phyloP scores from a whole-genome alignment of 75 land plant genomes.

The Adiantum capillusveneris region DNA sequence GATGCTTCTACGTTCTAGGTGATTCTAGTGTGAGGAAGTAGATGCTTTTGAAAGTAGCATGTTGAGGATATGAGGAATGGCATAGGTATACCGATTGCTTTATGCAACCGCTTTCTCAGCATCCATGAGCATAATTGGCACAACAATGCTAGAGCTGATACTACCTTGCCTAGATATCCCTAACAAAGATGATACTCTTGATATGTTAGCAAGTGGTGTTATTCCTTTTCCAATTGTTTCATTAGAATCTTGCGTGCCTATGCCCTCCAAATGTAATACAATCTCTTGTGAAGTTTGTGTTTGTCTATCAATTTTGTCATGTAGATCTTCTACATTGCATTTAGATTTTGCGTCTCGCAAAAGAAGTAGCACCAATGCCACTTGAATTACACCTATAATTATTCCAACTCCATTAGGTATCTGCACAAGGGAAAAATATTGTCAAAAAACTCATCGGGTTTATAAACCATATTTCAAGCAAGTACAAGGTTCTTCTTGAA shows the following conservation, averaged over 20 bases:
- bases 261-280: not conserved
- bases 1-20: no score
- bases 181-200: not conserved
- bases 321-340: no score
- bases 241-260: not conserved
- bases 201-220: not conserved
- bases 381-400: not conserved
- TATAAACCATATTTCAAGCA: not conserved
- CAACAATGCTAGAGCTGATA: not conserved
- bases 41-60: not conserved
- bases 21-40: not conserved
- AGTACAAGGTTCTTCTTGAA: not conserved
- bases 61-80: not conserved
- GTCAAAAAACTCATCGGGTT: no score
- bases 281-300: no score
- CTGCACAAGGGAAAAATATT: constrained; percentile 1
- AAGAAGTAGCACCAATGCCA: not conserved
- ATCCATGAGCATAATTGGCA: not conserved
- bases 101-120: not conserved
- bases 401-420: not conserved
- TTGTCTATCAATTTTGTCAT: no score
- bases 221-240: not conserved
- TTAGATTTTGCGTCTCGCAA: no score
- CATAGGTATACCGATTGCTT: not conserved
- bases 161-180: not conserved